A percentile compares a stretch with the other conserved stretches of the same genome.
These are phyloP conservation scores for Debaryomyces subglobosus DNA, from an alignment of 1,139 yeast genomes.

Conservation along the genomic window DNA sequence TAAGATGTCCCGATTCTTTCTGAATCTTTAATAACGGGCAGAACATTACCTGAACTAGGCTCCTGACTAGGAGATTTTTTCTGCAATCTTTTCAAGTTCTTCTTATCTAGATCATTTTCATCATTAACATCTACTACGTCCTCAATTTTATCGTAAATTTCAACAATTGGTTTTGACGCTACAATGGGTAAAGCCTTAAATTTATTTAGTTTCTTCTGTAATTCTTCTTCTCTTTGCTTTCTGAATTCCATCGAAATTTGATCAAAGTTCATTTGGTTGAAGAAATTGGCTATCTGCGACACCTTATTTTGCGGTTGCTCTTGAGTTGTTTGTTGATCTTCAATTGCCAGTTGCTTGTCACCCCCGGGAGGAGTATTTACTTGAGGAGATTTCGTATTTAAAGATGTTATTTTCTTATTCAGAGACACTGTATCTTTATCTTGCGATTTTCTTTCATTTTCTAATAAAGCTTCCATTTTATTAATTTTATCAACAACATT, in stretches of 20 bases:
- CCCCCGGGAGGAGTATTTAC: conserved; percentile 12
- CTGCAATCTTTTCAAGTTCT: conserved; percentile 7
- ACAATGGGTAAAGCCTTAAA: conserved; percentile 77
- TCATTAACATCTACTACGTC: conserved; percentile 71
- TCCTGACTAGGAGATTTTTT: neutral
- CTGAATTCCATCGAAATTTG: conserved; percentile 85
- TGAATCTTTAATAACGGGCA: conserved; percentile 10
- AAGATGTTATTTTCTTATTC: conserved; percentile 1
- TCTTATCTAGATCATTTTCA: conserved; percentile 16
- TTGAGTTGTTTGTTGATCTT: neutral
- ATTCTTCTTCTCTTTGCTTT: conserved; percentile 80
- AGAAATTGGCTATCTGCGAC: conserved; percentile 64
- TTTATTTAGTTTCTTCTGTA: conserved; percentile 60
- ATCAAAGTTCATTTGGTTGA: conserved; percentile 79
- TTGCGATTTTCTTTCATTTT: conserved; percentile 17
- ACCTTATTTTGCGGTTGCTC: conserved; percentile 41
- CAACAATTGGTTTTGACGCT: conserved; percentile 85
- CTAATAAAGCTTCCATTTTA: conserved; percentile 30
- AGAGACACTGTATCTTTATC: conserved; percentile 6
- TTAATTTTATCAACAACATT: conserved; percentile 30
- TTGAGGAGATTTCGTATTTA: conserved; percentile 20
- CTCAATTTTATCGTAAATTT: conserved; percentile 83
- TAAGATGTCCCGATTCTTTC: conserved; percentile 8
- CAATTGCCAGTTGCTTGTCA: neutral
- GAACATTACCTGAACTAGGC: neutral